Base-by-base conservation (phyloP, 257 asterid genomes). In the Voacanga thouarsii region DNA sequence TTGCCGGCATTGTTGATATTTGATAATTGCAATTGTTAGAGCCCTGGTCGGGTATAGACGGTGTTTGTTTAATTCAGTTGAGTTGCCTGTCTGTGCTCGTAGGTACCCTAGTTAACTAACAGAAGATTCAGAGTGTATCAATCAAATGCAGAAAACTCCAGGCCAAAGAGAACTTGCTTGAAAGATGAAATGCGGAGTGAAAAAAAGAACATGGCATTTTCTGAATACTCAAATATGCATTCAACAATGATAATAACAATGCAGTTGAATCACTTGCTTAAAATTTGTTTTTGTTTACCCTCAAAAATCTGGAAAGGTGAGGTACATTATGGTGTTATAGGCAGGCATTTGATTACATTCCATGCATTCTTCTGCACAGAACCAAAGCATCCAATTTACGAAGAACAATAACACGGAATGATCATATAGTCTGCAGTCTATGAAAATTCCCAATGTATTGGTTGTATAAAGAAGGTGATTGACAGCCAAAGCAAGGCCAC, bases 401-500 rank as follows among this genome's bases (percentile, higher is more conserved):
- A 14, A 72, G 65, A 30, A 49, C 45, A 72, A 14, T 41, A 9
- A 15, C 7, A 64, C 3, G 55, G 24, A 51, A 21, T 30, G n/a
- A n/a, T 28, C n/a, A 51, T 76, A 26, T 5, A 53, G 24, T 24
- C 21, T 57, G 11, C 64, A 8, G 41, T 41, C 41, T 47, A 30
- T 11, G 45, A 49, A 23, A 67, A 77, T 30, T 18, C 47, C 64
- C 55, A 50, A 77, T 66, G 30, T 41, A 66, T 64, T 7, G 47
- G 56, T 19, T 18, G 44, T 39, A 10, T 10, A 24, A 23, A 44
- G 7, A 44, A 69, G n/a, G 30, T 44, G 71, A 53, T 78, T 71
- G 50, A 78, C 71, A 78, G 60, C 71, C 30, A 26, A 71, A 78
- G 5, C 53, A 55, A 21, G 16, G 19, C 44, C 23, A 16, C 56